Conservation (phyloP, 1,284 basidiomycete genomes). For the Rhodotorula sp. region DNA sequence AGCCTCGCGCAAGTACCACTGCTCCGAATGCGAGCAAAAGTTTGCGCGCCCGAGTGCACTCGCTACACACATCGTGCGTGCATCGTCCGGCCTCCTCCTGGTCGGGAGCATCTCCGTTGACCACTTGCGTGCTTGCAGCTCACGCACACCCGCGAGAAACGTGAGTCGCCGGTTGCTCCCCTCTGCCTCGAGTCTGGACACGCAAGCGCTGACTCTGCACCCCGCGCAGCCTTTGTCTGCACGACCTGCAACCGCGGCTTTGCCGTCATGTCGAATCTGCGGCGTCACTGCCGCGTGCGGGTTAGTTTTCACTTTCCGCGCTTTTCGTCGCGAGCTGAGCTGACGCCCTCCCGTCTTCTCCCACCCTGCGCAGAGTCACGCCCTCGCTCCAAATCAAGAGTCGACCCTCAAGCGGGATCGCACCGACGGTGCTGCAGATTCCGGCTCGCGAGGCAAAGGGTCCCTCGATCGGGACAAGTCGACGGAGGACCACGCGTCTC, state of each 20-base stretch:
- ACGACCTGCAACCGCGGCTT: conserved; percentile 15
- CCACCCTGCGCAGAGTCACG: background rate
- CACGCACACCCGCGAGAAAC: conserved; percentile 22
- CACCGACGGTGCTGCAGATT: background rate
- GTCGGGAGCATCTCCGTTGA: background rate
- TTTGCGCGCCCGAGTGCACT: conserved; percentile 20
- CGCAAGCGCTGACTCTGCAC: background rate
- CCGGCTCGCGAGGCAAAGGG: too few species aligned
- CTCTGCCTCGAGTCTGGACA: too few species aligned
- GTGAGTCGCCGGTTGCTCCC: background rate
- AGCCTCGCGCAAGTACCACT: conserved; percentile 11
- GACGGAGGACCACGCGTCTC: too few species aligned
- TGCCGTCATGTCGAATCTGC: conserved; percentile 30
- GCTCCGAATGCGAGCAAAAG: conserved; percentile 20
- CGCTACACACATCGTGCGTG: conserved; percentile 13
- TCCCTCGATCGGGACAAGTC: too few species aligned
- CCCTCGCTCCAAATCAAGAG: conserved; percentile 9
- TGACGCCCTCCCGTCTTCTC: background rate
- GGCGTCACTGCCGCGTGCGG: conserved; percentile 20
- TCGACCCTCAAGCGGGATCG: background rate
- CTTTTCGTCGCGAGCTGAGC: background rate
- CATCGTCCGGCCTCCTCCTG: too few species aligned
- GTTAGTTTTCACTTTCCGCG: background rate
- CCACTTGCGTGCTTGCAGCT: background rate
- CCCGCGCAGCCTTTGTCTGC: conserved; percentile 18